phyloP scores from a whole-genome alignment of 2,329 filamentous ascomycete genomes.

The Falciphora oryzae region DNA sequence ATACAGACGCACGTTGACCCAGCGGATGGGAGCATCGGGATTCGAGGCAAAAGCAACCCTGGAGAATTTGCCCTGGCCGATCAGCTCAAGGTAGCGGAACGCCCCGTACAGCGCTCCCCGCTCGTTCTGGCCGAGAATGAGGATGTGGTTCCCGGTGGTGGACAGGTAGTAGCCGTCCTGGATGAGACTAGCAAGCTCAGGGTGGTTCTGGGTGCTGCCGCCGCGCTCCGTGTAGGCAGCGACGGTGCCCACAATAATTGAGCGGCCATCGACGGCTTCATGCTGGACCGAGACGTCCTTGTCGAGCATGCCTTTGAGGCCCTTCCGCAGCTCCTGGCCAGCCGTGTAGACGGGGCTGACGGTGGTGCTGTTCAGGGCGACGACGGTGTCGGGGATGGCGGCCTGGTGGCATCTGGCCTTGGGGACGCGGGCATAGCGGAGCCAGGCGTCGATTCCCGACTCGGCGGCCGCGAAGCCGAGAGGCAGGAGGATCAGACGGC shows the following conservation, averaged over 20 bases:
- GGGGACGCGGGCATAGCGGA: conserved; percentile 38
- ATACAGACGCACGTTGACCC: conserved; percentile 46
- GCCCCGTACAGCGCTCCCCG: conserved; percentile 63
- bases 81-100: conserved; percentile 60
- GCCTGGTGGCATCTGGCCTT: neutral
- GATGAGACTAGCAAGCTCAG: conserved; percentile 33
- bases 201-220: conserved; percentile 19
- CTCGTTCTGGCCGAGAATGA: conserved; percentile 60
- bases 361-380: conserved; percentile 39
- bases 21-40: conserved; percentile 56
- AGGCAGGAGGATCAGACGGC: conserved; percentile 4
- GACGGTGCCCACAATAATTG: conserved; percentile 47
- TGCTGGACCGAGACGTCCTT: conserved; percentile 31
- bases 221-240: conserved; percentile 33
- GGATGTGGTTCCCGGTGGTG: conserved; percentile 37
- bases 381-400: conserved; percentile 13
- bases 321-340: conserved; percentile 51
- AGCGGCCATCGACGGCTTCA: conserved; percentile 43
- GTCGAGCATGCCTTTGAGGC: conserved; percentile 52
- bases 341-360: conserved; percentile 54
- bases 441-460: conserved; percentile 44
- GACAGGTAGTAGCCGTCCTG: conserved; percentile 59
- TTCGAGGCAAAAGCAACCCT: conserved; percentile 43
- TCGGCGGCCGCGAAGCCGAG: conserved; percentile 29
- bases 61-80: conserved; percentile 54